Conservation (phyloP, 208 protist genomes). For the Leishmania major region DNA sequence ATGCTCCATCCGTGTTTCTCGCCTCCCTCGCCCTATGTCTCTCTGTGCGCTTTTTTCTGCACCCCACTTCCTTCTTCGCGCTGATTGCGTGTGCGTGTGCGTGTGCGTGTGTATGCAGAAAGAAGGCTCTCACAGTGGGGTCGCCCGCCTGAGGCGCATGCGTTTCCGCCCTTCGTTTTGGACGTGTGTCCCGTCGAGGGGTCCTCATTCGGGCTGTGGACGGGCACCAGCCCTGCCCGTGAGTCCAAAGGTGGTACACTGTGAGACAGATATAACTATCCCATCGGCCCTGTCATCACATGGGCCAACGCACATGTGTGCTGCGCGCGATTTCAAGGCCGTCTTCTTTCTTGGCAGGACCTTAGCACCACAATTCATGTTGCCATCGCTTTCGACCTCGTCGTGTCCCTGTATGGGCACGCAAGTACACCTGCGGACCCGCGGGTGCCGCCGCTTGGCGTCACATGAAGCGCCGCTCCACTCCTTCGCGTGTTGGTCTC, state of each 20-base stretch:
- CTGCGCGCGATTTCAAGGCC: neutral
- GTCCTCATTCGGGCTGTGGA: neutral
- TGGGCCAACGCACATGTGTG: neutral
- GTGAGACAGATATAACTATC: neutral
- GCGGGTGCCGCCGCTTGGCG: neutral
- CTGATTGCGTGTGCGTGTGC: neutral
- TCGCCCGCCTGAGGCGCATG: neutral
- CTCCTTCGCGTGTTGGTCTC: neutral
- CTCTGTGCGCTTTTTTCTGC: neutral
- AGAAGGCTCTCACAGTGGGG: neutral
- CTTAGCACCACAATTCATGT: neutral
- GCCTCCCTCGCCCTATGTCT: neutral
- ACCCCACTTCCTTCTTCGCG: neutral
- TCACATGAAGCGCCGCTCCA: neutral
- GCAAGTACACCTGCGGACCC: neutral
- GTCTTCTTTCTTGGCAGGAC: neutral
- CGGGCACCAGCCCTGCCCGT: neutral
- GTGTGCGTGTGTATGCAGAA: neutral
- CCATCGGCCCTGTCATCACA: neutral
- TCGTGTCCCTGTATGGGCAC: neutral
- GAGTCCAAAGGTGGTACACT: neutral
- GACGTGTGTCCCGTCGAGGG: neutral
- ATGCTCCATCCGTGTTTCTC: neutral
- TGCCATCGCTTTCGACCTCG: neutral
- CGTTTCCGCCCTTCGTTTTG: neutral